These are phyloP conservation scores for Floccularia luteovirens DNA, from an alignment of 768 basidiomycete genomes.

Conservation along the genomic window DNA sequence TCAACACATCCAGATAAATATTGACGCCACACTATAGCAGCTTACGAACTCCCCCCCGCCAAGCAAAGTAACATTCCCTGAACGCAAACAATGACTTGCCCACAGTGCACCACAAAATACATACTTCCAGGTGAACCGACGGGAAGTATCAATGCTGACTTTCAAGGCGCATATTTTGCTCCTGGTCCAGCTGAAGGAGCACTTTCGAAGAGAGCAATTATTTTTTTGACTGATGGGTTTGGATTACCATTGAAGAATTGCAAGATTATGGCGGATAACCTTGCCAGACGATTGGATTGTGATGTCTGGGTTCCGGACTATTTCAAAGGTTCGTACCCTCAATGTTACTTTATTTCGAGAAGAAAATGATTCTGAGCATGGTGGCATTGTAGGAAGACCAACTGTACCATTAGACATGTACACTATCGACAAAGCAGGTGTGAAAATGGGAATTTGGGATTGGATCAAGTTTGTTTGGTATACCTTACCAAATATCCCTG, in stretches of 20 bases:
- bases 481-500: slow-evolving; percentile 20
- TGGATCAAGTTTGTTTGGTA: slow-evolving; percentile 19
- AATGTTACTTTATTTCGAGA: not conserved
- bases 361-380: not conserved
- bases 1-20: too few relatives aligned
- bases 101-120: slow-evolving; percentile 36
- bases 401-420: slow-evolving; percentile 14
- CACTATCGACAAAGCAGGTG: slow-evolving; percentile 23
- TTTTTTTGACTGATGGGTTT: slow-evolving; percentile 50
- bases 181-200: slow-evolving; percentile 12
- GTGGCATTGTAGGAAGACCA: slow-evolving; percentile 19
- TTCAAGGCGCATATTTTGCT: slow-evolving; percentile 33
- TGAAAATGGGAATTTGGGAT: slow-evolving; percentile 19
- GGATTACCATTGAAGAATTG: slow-evolving; percentile 41
- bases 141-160: slow-evolving; percentile 24
- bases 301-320: slow-evolving; percentile 56
- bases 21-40: too few relatives aligned
- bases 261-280: slow-evolving; percentile 44
- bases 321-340: slow-evolving; percentile 30
- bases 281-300: slow-evolving; percentile 33
- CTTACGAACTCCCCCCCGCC: too few relatives aligned
- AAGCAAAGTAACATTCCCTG: too few relatives aligned
- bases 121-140: slow-evolving; percentile 36
- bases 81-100: slow-evolving; percentile 30
- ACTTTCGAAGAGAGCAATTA: slow-evolving; percentile 23